phyloP scores from a whole-genome alignment of 2,329 filamentous ascomycete species.

The Pyrenochaeta sp. region DNA sequence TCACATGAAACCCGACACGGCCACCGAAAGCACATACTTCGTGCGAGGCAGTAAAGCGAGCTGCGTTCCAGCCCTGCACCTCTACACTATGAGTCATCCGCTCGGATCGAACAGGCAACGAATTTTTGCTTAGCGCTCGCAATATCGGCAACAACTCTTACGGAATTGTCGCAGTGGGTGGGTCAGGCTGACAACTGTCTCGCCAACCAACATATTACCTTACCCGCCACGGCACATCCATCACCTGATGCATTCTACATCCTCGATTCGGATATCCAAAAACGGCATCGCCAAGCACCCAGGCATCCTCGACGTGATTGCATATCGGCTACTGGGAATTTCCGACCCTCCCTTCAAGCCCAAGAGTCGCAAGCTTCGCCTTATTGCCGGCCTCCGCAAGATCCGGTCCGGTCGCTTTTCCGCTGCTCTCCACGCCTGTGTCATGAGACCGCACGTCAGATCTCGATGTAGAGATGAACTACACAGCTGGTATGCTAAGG shows the following conservation, averaged over 20 bases:
- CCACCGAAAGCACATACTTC: background rate
- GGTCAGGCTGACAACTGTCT: constrained; percentile 1
- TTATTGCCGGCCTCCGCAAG: background rate
- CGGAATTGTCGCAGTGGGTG: constrained; percentile 1
- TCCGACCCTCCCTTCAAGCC: background rate
- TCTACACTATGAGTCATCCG: constrained; percentile 24
- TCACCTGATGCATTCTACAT: constrained; percentile 7
- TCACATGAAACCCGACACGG: background rate
- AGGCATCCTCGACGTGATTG: background rate
- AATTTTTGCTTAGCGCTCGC: constrained; percentile 1
- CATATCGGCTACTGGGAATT: background rate
- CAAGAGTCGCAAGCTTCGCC: background rate
- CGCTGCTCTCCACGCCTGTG: constrained; percentile 2
- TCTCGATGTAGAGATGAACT: constrained; percentile 4
- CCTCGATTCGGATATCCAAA: background rate
- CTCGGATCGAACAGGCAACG: constrained; percentile 1
- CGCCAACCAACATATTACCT: background rate
- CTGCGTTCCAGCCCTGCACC: constrained; percentile 8
- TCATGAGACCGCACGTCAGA: constrained; percentile 13
- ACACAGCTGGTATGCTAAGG: no score
- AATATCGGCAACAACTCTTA: background rate
- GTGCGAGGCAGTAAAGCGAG: constrained; percentile 16
- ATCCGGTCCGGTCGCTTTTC: constrained; percentile 7
- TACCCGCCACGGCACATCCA: background rate
- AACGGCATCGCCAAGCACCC: constrained; percentile 3